Evolutionary conservation across 139 green algal species (phyloP).

Genomic region (Closterium sp.): DNA sequence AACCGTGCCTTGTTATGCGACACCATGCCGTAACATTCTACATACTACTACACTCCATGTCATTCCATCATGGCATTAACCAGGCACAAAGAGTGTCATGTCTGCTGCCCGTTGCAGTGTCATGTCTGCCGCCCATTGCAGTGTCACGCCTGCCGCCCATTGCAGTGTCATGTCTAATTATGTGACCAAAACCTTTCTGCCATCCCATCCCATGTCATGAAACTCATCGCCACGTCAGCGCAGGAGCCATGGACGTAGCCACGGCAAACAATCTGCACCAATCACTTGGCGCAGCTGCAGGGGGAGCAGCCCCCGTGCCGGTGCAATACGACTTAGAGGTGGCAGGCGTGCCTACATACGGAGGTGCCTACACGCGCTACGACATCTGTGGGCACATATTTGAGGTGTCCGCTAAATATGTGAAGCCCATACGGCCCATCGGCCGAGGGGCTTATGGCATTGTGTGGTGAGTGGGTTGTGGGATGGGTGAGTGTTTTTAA

Average conservation of each 20-base stretch:
- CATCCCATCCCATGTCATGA: not conserved
- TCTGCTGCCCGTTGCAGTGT: too few relatives aligned
- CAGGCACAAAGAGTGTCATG: too few relatives aligned
- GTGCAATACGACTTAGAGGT: constrained; percentile 4
- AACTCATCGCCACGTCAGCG: not conserved
- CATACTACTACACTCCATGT: too few relatives aligned
- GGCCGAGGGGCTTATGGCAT: constrained; percentile 65
- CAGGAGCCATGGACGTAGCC: not conserved
- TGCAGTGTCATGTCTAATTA: not conserved
- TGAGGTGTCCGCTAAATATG: constrained; percentile 61
- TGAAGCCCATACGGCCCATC: constrained; percentile 60
- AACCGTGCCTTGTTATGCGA: too few relatives aligned
- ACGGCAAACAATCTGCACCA: not conserved
- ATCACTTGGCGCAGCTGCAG: not conserved
- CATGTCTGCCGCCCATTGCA: too few relatives aligned
- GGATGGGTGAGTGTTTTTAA: too few relatives aligned
- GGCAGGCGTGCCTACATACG: constrained; percentile 4
- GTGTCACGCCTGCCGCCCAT: too few relatives aligned
- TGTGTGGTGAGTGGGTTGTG: constrained; percentile 46
- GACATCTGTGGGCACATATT: constrained; percentile 59
- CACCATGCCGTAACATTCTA: too few relatives aligned
- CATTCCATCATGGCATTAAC: not conserved
- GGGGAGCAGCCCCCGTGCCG: too few relatives aligned
- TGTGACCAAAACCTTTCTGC: not conserved
- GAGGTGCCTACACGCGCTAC: constrained; percentile 41